Base-by-base conservation (phyloP, 441 rosid species). In the Pelargonium fulgidum region DNA sequence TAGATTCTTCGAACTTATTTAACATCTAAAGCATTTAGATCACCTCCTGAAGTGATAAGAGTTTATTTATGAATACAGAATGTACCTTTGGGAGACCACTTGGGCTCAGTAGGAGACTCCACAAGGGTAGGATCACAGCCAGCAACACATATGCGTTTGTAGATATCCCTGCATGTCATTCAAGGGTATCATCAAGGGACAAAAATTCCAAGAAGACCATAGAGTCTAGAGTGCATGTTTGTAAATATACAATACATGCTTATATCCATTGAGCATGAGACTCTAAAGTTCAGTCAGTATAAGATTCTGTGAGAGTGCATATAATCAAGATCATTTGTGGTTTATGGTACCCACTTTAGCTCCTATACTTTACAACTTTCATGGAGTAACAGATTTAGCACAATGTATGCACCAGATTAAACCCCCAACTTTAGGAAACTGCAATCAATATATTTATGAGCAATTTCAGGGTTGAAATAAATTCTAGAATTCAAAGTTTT, bases 101-200 rank as follows among this genome's bases (percentile, higher is more conserved):
- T 89, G 2, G 96, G 97, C 76, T 93, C 97, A 39, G 92, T 88
- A 59, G 97, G 95, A 64, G 99, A 87, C 83, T 91, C 99, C 50
- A 86, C 75, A 70, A 81, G 61, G 13, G 83, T 73, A 61, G 89
- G 82, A 82, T 88, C 91, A 76, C 62, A 71, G 69, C 98, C 96
- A 76, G 98, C 89, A 68, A 93, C 85, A 75, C 96, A 93, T 19
- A 73, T 67, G n/a, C 90, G 87, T 50, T 82, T 85, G 72, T 78
- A 71, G 70, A 89, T 64, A 65, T 81, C 89, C 75, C 99, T 93
- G 82, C 81, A 73, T 44, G 14, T 72, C n/a, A 72, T 72, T 19
- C 72, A 76, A 71, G 62, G 67, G 70, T 67, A 71, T 66, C 48
- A 72, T 59, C 62, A 64, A 47, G 22, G 59, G 61, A 26, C 10